phyloP scores from a whole-genome alignment of 371 early-diverging fungal genomes.

The Haplosporangium sp. region DNA sequence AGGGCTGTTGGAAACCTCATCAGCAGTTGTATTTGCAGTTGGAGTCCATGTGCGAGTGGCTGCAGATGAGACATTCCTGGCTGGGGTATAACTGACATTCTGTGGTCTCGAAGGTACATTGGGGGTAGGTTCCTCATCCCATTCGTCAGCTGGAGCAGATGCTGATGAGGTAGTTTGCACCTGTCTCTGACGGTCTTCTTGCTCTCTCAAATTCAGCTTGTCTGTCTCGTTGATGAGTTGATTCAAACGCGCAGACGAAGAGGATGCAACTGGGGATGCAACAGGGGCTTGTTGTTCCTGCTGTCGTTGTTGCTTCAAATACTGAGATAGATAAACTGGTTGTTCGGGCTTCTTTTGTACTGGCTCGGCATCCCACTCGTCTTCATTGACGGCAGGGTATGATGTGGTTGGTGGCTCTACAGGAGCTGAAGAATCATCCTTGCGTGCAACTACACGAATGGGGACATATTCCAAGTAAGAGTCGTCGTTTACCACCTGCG shows the following conservation, averaged over 20 bases:
- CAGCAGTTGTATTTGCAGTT: slow-evolving; percentile 18
- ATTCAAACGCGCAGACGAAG: slow-evolving; percentile 17
- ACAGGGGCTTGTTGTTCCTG: slow-evolving; percentile 8
- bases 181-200: slow-evolving; percentile 32
- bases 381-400: slow-evolving; percentile 27
- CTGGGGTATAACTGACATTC: slow-evolving; percentile 29
- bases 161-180: background rate
- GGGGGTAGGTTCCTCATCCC: slow-evolving; percentile 56
- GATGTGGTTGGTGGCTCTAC: slow-evolving; percentile 1
- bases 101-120: slow-evolving; percentile 37
- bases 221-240: slow-evolving; percentile 39
- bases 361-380: slow-evolving; percentile 47
- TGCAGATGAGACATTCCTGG: slow-evolving; percentile 35
- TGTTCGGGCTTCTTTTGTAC: slow-evolving; percentile 12
- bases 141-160: slow-evolving; percentile 24
- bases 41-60: slow-evolving; percentile 47
- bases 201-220: slow-evolving; percentile 27
- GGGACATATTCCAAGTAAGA: slow-evolving; percentile 44
- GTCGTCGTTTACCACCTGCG: slow-evolving; percentile 12
- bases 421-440: slow-evolving; percentile 17
- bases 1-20: background rate
- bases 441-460: slow-evolving; percentile 45
- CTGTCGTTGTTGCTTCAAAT: slow-evolving; percentile 30
- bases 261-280: background rate
- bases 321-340: slow-evolving; percentile 33